A percentile compares a stretch with the other conserved stretches of the same genome.
phyloP scores from a whole-genome alignment of 257 asterid genomes.

The Fraxinus americana region DNA sequence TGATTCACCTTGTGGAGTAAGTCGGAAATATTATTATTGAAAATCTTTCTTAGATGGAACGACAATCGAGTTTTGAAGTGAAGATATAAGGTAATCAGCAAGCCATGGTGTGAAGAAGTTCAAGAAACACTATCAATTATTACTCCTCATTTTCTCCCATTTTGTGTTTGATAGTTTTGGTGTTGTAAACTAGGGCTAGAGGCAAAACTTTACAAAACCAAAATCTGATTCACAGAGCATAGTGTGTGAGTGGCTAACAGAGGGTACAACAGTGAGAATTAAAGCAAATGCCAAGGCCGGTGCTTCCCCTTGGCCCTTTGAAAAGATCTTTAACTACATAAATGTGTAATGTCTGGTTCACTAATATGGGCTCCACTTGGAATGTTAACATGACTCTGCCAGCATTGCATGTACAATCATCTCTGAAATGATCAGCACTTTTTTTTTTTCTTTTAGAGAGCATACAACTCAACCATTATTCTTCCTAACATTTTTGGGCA shows the following conservation, averaged over 20 bases:
- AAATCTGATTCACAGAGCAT: background rate
- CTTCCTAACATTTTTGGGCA: background rate
- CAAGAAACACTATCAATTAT: background rate
- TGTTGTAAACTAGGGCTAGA: background rate
- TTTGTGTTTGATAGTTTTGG: background rate
- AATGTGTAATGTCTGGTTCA: background rate
- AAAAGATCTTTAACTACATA: background rate
- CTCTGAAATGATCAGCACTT: background rate
- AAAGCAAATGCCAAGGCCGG: background rate
- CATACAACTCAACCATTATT: background rate
- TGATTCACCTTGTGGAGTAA: background rate
- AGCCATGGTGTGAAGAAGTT: background rate
- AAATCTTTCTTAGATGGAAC: background rate
- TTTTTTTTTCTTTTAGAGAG: background rate
- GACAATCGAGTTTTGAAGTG: background rate
- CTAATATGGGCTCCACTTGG: too few relatives aligned
- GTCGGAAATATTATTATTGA: background rate
- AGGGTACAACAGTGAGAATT: background rate
- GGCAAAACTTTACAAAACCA: background rate
- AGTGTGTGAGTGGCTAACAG: background rate
- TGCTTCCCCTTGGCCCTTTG: background rate
- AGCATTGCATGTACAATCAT: background rate
- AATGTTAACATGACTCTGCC: background rate
- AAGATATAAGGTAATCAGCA: background rate
- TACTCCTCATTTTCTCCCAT: background rate